phyloP scores from a whole-genome alignment of 2,329 filamentous ascomycete genomes.

The Periconia digitata region DNA sequence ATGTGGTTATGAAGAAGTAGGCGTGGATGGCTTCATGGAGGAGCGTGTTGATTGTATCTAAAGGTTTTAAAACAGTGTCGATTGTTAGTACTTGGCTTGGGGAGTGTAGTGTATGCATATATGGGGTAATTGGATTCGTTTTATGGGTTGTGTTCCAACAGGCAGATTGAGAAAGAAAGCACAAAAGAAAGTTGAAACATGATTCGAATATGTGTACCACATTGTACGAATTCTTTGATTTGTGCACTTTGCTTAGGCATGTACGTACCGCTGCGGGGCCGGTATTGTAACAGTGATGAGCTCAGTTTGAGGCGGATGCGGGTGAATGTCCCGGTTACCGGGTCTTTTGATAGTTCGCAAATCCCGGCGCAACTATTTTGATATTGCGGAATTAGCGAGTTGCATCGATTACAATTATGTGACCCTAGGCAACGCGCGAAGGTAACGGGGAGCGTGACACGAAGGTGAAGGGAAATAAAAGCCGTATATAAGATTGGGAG shows the following conservation, averaged over 20 bases:
- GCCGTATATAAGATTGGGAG: not conserved
- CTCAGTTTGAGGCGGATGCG: conserved; percentile 48
- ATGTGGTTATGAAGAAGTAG: conserved; percentile 51
- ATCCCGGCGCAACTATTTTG: conserved; percentile 46
- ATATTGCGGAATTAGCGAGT: conserved; percentile 5
- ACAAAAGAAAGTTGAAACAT: too few species aligned
- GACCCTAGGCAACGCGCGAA: not conserved
- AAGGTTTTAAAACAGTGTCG: too few species aligned
- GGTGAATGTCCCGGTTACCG: conserved; percentile 38
- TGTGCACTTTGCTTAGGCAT: conserved; percentile 8
- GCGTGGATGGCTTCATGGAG: conserved; percentile 50
- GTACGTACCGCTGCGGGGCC: conserved; percentile 30
- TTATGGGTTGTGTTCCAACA: too few species aligned
- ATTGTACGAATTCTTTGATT: too few species aligned
- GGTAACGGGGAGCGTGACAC: not conserved
- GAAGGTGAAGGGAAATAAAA: not conserved
- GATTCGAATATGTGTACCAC: too few species aligned
- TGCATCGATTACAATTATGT: not conserved
- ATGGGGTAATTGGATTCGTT: too few species aligned
- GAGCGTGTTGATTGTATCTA: conserved; percentile 47
- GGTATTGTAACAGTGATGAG: conserved; percentile 48
- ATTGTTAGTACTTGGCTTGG: too few species aligned
- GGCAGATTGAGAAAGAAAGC: too few species aligned
- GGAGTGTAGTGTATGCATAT: too few species aligned
- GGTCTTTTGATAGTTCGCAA: conserved; percentile 47